Evolutionary conservation across 441 rosid genomes (phyloP).

Genomic region (Gossypium lobatum): DNA sequence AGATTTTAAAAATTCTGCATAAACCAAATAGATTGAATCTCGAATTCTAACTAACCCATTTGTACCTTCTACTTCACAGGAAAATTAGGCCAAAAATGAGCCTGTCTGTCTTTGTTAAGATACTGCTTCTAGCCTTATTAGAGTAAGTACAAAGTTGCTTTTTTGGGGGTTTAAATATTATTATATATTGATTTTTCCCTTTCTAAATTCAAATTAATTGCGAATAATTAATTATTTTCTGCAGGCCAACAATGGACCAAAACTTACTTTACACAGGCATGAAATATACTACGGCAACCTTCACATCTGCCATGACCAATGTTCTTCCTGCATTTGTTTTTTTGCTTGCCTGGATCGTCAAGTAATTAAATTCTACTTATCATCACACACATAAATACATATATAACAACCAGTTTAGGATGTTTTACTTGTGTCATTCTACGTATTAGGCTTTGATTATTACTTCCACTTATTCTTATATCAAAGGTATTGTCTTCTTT

Average conservation of each 20-base stretch:
- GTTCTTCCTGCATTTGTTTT: slow-evolving; percentile 60
- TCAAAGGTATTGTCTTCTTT: too few species aligned
- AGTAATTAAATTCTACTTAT: slow-evolving; percentile 21
- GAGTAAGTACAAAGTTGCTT: slow-evolving; percentile 34
- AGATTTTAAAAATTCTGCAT: not conserved
- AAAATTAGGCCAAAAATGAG: slow-evolving; percentile 61
- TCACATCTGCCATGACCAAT: slow-evolving; percentile 60
- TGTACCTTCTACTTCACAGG: slow-evolving; percentile 25
- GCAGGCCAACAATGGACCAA: slow-evolving; percentile 67
- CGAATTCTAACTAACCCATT: not conserved
- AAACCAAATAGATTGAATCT: not conserved
- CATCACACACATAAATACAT: not conserved
- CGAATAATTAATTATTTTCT: not conserved
- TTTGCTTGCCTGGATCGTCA: slow-evolving; percentile 54
- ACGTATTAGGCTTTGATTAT: too few species aligned
- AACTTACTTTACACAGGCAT: slow-evolving; percentile 59
- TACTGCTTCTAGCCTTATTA: slow-evolving; percentile 46
- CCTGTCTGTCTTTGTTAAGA: slow-evolving; percentile 36
- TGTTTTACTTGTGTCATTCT: not conserved
- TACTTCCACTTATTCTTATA: too few species aligned
- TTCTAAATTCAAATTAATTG: not conserved
- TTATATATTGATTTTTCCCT: not conserved
- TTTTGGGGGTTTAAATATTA: not conserved
- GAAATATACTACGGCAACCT: slow-evolving; percentile 61
- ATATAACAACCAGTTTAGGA: not conserved